Evolutionary conservation across 2,329 filamentous ascomycete genomes (phyloP), one percentile per base, ranked within the genome.

Genomic region (Alternaria incomplexa): DNA sequence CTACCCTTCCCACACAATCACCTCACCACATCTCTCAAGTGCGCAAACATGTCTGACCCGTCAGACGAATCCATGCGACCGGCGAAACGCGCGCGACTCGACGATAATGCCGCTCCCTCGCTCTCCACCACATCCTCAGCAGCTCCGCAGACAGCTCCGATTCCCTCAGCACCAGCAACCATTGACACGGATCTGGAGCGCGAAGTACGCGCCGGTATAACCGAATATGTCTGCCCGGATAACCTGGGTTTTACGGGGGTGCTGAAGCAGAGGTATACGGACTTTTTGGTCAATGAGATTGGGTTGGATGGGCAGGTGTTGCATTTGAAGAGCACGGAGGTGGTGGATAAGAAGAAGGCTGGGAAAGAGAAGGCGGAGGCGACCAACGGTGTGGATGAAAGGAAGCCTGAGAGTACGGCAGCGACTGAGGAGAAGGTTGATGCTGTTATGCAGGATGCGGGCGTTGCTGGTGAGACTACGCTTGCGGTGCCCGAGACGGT

Each of bases 211-310:
- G 83, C 82, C 2, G 90, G 90, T 26, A 92, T 93, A 67, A 87
- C 86, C 9, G 84, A 87, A 67, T 91, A 87, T 75, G 86, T 91
- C 15, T 87, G 84, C 48, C 80, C 83, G 1, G 78, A 85, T n/a
- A 83, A 85, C 30, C 79, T 83, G 58, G 87, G 88, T 1, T 92
- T 92, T 68, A 79, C 81, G 13, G 90, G 89, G 17, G 82, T 89
- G 13, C 73, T 92, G 73, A 93, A 93, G 83, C 89, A 91, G 75
- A 85, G 88, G 69, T 97, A 94, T 79, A 95, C 93, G 5, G 94
- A 97, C 78, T 97, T 97, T 73, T 84, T 96, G 70, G 94, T 97
- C 71, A 94, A 97, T 75, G 94, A 97, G 80, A 95, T 97, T 65
- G 83, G 87, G 20, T 89, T 90, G 28, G 87, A 91, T 73, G 93